phyloP scores from a whole-genome alignment of 305 asterid genomes.

The Andrographis paniculata region DNA sequence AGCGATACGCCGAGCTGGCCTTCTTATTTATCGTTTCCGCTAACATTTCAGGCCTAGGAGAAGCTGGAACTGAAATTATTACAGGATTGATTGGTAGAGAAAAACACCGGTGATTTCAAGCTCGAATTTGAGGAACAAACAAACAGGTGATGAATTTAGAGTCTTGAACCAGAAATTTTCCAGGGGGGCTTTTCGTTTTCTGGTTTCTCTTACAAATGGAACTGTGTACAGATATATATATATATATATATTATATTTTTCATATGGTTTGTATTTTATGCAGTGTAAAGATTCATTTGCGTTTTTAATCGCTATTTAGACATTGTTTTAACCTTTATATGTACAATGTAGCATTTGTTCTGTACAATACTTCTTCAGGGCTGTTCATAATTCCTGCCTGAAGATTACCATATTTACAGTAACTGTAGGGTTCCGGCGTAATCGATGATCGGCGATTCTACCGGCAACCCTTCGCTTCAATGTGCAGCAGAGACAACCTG shows the following conservation, averaged over 20 bases:
- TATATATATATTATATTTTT: too few relatives aligned
- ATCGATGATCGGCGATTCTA: too few relatives aligned
- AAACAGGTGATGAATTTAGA: too few relatives aligned
- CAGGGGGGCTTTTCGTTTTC: background rate
- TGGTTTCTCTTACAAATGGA: conserved; percentile 4
- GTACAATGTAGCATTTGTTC: background rate
- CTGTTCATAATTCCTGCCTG: conserved; percentile 21
- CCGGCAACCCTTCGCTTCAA: conserved; percentile 12
- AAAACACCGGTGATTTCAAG: conserved; percentile 10
- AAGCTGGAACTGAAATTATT: conserved; percentile 47
- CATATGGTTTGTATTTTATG: background rate
- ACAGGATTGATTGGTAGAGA: conserved; percentile 14
- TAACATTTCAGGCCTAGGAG: conserved; percentile 51
- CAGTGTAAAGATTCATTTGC: background rate
- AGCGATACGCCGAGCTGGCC: conserved; percentile 22
- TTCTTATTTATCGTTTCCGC: conserved; percentile 20
- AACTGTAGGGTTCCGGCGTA: too few relatives aligned
- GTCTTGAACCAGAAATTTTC: conserved; percentile 2
- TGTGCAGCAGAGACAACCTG: conserved; percentile 21
- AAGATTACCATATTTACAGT: too few relatives aligned
- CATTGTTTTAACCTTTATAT: background rate
- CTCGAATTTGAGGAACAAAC: conserved; percentile 14
- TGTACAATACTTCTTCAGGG: conserved; percentile 19
- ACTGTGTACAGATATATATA: conserved; percentile 20
- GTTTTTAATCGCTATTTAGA: background rate